These are phyloP conservation scores for Fusarium secorum DNA, from an alignment of 2,329 filamentous ascomycete species.

Conservation along the genomic window DNA sequence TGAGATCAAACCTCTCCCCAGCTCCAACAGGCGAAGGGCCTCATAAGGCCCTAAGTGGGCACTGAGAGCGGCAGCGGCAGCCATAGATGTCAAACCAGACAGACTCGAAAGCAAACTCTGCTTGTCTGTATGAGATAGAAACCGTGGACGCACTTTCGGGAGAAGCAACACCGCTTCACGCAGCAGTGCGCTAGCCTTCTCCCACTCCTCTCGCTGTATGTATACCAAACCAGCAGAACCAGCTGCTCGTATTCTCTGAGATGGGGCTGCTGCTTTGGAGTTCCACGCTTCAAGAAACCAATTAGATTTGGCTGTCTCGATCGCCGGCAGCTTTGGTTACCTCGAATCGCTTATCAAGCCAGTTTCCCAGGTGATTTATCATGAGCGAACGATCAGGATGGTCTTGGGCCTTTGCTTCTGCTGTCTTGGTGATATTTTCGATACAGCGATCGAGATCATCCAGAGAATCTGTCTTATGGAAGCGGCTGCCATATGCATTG, in stretches of 20 bases:
- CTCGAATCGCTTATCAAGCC: neutral
- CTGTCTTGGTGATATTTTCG: neutral
- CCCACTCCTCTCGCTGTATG: neutral
- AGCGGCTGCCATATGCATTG: neutral
- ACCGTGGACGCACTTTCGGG: neutral
- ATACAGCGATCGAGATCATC: neutral
- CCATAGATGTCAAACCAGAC: neutral
- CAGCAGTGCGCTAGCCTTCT: neutral
- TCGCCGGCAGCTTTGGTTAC: fast-evolving
- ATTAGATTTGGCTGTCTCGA: neutral
- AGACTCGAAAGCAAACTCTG: neutral
- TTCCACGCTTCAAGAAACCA: neutral
- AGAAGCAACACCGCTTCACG: neutral
- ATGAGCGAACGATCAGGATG: fast-evolving
- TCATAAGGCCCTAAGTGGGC: fast-evolving
- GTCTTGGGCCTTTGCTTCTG: neutral
- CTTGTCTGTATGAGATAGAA: neutral
- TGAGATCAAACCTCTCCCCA: neutral
- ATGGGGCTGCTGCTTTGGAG: fast-evolving
- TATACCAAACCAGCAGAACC: neutral
- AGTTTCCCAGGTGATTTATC: neutral
- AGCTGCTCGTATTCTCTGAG: neutral
- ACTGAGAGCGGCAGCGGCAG: fast-evolving
- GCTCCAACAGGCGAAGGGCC: neutral
- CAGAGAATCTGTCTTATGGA: neutral